Base-by-base conservation (phyloP, 768 basidiomycete species). In the Pleurotus citrinopileatus region DNA sequence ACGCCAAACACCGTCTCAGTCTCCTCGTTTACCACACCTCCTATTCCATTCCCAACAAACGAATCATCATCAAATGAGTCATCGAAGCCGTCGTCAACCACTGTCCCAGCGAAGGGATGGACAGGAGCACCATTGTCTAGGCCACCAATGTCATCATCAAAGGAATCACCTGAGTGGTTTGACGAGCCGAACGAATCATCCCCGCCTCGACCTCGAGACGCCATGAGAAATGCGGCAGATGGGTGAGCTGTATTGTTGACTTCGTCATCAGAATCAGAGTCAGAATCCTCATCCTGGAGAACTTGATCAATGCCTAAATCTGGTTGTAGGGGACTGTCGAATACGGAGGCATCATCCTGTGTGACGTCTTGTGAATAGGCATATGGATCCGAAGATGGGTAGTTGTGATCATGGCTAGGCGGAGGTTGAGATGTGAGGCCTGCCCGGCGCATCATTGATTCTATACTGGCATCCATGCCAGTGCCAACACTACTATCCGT, bases 1-100 rank as follows among this genome's bases (percentile, higher is more conserved):
- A 82, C 79, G 13, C 89, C 89, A 67, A 91, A 90, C 52, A 90
- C 68, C 10, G 89, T 89, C 66, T 89, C 86, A 9, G 48, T 51
- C 61, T 84, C 83, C 46, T 75, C 71, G 22, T 57, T 63, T 36
- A 64, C 67, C n/a, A 64, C 70, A 32, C 71, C 70, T 46, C 64
- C 70, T 54, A 67, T 68, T 55, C 73, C 77, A 60, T 80, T 76
- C 60, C 82, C 79, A 55, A 80, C 80, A 59, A 76, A 78, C 22
- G 77, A 76, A 68, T 77, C 75, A 54, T 78, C 78, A 48, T 78
- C 79, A 45, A 73, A 76, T 15, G 73, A 76, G 36, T 80, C 82
- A n/a, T 80, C 80, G 19, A 83, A 78, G 2, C 65, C 74, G 42
- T 71, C 68, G 19, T 76, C 74, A 10, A 61, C 74, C 8, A 66